Conservation (phyloP, 2,329 filamentous ascomycete species). For the Cryphonectria naterciae region DNA sequence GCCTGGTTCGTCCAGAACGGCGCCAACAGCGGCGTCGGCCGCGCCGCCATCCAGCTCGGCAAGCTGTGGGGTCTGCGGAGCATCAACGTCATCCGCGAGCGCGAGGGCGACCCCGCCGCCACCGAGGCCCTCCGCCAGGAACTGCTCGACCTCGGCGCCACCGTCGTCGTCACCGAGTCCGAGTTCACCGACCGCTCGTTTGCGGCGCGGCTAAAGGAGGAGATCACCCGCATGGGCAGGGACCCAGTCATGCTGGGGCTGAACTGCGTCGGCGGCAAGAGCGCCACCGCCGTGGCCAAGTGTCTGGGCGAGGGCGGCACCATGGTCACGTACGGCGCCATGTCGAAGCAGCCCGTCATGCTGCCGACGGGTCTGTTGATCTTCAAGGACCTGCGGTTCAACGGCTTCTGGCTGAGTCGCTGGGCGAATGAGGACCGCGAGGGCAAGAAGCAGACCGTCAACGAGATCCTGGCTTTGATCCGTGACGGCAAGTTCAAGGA, state of each 20-base stretch:
- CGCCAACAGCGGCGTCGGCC: conserved; percentile 89
- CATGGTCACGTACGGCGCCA: conserved; percentile 93
- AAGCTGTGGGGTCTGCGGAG: conserved; percentile 85
- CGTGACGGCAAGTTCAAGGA: conserved; percentile 79
- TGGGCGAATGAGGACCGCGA: conserved; percentile 80
- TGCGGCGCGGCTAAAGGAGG: conserved; percentile 57
- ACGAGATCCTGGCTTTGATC: conserved; percentile 79
- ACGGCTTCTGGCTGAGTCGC: conserved; percentile 92
- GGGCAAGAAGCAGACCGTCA: conserved; percentile 79
- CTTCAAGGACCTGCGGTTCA: conserved; percentile 87
- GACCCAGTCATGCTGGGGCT: conserved; percentile 77
- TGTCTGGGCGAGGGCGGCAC: conserved; percentile 69
- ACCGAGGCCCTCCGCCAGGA: conserved; percentile 64
- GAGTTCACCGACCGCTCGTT: conserved; percentile 64
- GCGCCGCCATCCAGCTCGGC: conserved; percentile 88
- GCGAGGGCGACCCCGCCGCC: conserved; percentile 61
- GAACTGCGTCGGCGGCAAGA: conserved; percentile 93
- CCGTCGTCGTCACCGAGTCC: conserved; percentile 59
- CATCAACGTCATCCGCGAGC: conserved; percentile 84
- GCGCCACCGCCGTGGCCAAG: conserved; percentile 78
- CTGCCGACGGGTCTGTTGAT: conserved; percentile 86
- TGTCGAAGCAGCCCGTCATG: conserved; percentile 84
- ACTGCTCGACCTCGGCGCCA: conserved; percentile 58
- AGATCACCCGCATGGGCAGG: conserved; percentile 71
- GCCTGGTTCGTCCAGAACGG: conserved; percentile 98